Evolutionary conservation across 106 monocot genomes (phyloP).

Genomic region (Dendrobium officinale): DNA sequence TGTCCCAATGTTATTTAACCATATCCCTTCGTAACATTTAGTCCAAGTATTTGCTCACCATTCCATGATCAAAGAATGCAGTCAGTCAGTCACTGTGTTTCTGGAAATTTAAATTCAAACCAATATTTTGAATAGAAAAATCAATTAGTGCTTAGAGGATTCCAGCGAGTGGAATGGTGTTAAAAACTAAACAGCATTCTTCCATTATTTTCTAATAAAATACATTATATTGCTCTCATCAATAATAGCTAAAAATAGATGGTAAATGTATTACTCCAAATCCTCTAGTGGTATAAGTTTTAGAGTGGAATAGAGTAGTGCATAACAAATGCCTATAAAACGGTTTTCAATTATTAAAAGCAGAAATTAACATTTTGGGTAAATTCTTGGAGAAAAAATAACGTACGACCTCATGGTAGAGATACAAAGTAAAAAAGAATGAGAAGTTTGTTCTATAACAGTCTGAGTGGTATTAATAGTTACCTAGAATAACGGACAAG

Average conservation of each 20-base stretch:
- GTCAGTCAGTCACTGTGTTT: not conserved
- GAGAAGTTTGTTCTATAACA: not conserved
- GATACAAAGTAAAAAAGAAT: slow-evolving; percentile 2
- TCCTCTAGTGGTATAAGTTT: not conserved
- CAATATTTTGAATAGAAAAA: no score
- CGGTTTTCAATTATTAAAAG: not conserved
- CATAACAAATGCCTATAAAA: not conserved
- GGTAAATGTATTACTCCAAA: not conserved
- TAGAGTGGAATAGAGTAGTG: not conserved
- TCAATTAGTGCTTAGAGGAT: no score
- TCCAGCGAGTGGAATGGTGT: no score
- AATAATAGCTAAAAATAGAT: no score
- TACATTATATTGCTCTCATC: no score
- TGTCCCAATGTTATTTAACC: not conserved
- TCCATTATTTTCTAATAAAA: no score
- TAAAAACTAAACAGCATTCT: no score
- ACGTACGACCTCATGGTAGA: not conserved
- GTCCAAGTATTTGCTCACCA: not conserved
- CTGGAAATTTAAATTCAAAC: no score
- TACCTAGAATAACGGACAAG: slow-evolving; percentile 87
- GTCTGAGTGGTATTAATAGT: not conserved
- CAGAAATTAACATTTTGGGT: not conserved
- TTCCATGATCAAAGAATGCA: not conserved
- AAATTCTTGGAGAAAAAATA: not conserved
- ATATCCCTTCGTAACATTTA: not conserved